These are phyloP conservation scores for Teunomyces lycoperdinae DNA, from an alignment of 805 yeast genomes.

Conservation along the genomic window DNA sequence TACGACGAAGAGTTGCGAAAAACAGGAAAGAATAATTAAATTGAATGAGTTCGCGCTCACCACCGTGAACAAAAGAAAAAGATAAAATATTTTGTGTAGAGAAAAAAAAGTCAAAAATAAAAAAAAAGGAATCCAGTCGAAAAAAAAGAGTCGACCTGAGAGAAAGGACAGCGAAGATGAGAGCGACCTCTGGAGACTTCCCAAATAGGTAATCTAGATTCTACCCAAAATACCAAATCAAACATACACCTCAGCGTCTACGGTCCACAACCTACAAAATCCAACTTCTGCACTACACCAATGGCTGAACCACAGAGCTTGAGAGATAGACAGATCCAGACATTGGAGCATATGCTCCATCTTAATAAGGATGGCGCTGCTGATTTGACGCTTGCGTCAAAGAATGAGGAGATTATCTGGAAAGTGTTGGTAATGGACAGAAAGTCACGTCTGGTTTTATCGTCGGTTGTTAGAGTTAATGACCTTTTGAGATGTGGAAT, in stretches of 20 bases:
- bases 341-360: constrained; percentile 79
- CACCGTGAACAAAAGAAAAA: too few species aligned
- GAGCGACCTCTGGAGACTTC: neutral
- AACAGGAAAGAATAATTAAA: neutral
- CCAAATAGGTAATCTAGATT: constrained; percentile 6
- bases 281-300: neutral
- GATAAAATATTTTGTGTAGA: too few species aligned
- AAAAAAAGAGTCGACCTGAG: too few species aligned
- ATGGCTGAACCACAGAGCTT: constrained; percentile 11
- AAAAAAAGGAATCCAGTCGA: too few species aligned
- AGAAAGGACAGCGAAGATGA: too few species aligned
- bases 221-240: neutral
- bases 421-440: constrained; percentile 83
- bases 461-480: constrained; percentile 89
- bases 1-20: neutral
- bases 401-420: constrained; percentile 77
- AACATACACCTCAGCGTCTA: neutral
- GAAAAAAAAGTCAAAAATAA: too few species aligned
- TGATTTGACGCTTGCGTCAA: constrained; percentile 52
- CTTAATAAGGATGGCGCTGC: constrained; percentile 63
- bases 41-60: too few species aligned
- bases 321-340: constrained; percentile 24
- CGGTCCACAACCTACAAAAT: neutral
- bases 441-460: constrained; percentile 78
- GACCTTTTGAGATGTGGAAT: constrained; percentile 88